A percentile compares a stretch with the other conserved stretches of the same genome.
These are phyloP conservation scores for Penicillium mononematosum DNA, from an alignment of 495 filamentous ascomycete genomes.

Conservation along the genomic window DNA sequence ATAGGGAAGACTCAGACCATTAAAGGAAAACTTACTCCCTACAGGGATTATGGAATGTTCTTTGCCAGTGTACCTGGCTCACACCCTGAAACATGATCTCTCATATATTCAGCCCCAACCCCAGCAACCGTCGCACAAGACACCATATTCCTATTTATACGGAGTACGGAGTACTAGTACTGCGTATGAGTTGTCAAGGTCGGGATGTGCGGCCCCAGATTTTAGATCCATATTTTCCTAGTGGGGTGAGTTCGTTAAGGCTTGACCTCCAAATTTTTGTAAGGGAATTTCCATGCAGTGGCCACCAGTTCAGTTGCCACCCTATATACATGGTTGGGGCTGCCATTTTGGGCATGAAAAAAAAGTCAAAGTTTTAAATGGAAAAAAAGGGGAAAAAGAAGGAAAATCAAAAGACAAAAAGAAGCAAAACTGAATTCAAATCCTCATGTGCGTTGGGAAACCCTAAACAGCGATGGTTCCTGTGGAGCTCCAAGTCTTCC, in stretches of 20 bases:
- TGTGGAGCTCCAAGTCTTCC: no score
- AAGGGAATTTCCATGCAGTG: background rate
- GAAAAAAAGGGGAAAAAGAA: background rate
- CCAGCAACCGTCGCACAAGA: background rate
- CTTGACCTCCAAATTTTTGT: background rate
- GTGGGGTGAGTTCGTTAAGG: constrained; percentile 17
- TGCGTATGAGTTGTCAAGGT: constrained; percentile 14
- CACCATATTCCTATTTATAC: background rate
- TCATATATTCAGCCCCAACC: constrained; percentile 9
- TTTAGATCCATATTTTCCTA: constrained; percentile 24
- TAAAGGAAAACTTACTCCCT: background rate
- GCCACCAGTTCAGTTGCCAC: background rate
- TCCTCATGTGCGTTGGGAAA: background rate
- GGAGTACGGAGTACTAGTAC: no score
- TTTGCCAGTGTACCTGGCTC: constrained; percentile 6
- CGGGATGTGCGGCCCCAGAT: constrained; percentile 35
- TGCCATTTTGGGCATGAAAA: constrained; percentile 1
- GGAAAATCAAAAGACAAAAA: background rate
- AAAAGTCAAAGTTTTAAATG: constrained; percentile 3
- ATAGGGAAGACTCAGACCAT: no score
- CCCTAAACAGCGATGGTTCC: background rate
- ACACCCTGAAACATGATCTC: constrained; percentile 11
- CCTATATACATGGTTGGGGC: background rate
- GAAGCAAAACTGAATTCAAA: background rate
- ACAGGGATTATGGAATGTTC: constrained; percentile 31